Conservation (phyloP, 2,329 filamentous ascomycete genomes). For the Botrytis cinerea region DNA sequence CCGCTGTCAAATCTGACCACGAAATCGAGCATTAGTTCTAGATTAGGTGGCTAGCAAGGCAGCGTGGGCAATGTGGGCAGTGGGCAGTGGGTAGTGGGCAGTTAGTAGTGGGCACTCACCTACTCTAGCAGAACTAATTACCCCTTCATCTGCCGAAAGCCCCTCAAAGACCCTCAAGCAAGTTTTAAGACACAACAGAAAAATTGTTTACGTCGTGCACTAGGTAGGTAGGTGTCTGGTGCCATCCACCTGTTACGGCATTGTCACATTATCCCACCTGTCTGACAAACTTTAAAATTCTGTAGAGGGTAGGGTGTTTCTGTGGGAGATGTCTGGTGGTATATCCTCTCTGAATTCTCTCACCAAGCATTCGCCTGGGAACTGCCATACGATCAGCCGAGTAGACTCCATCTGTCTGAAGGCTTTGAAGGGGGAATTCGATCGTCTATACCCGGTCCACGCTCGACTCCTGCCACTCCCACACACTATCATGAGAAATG, state of each 20-base stretch:
- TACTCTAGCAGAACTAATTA: conserved; percentile 3
- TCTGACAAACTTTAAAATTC: not conserved
- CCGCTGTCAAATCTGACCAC: conserved; percentile 9
- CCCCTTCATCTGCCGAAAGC: conserved; percentile 18
- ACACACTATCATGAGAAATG: not conserved
- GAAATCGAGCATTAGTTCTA: conserved; percentile 7
- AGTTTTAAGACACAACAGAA: not conserved
- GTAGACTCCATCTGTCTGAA: not conserved
- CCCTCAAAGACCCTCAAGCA: conserved; percentile 4
- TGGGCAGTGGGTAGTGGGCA: not conserved
- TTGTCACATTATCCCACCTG: not conserved
- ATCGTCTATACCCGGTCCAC: not conserved
- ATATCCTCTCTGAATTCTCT: not conserved
- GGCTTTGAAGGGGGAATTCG: not conserved
- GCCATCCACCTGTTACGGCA: not conserved
- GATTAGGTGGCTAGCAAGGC: not conserved
- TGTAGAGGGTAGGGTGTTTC: not conserved
- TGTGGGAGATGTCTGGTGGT: not conserved
- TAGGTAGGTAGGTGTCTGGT: not conserved
- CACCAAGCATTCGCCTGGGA: not conserved
- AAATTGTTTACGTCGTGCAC: not conserved
- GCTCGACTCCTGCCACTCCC: not conserved
- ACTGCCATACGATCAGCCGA: not conserved
- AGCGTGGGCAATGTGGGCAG: not conserved
- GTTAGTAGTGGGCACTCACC: not conserved